Base-by-base conservation (phyloP, 495 filamentous ascomycete species). In the Penicillium steckii region DNA sequence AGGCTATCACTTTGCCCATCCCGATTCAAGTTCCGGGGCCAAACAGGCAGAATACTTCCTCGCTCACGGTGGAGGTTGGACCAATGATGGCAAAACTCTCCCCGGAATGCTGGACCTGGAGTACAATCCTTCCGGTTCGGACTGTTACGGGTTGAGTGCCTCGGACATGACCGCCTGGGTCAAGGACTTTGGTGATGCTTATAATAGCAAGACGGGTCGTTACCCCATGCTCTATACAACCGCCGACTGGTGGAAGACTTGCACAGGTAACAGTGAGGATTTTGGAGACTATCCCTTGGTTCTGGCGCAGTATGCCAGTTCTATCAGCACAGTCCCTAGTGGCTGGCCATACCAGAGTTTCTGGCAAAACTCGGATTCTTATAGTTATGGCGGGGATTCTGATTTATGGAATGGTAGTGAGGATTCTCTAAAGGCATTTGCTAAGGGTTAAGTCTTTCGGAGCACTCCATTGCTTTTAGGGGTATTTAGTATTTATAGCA, bases 81-180 rank as follows among this genome's bases (percentile, higher is more conserved):
- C 75, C 8, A 59, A 50, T 19, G 85, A 87, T 55, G 82, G 82
- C 26, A 77, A 75, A 47, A 87, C 83, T 5, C 72, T 87, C 0
- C 85, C 84, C 0, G 84, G 85, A 2, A 86, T 86, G 83, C 71
- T 87, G 12, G 84, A 86, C 62, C 71, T 87, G 21, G 84, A 87
- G 65, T 76, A 74, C 56, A 70, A 71, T 38, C 63, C 71, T 19
- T 66, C 68, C 8, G 72, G 76, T 13, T 57, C 66, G 8, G 68
- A 65, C 8, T 85, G 82, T 64, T 83, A 75, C 53, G 81, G 81
- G 1, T 68, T 86, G 43, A 74, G 68, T 15, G 35, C 65, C 0
- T 67, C 71, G 10, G 68, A 60, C n/a, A 86, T 85, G 76, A 78
- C 84, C 0, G 59, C 69, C 18, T 87, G 83, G 83, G 78, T 87